Evolutionary conservation across 768 basidiomycete genomes (phyloP).

Genomic region (Phlebiopsis flavidoalba): DNA sequence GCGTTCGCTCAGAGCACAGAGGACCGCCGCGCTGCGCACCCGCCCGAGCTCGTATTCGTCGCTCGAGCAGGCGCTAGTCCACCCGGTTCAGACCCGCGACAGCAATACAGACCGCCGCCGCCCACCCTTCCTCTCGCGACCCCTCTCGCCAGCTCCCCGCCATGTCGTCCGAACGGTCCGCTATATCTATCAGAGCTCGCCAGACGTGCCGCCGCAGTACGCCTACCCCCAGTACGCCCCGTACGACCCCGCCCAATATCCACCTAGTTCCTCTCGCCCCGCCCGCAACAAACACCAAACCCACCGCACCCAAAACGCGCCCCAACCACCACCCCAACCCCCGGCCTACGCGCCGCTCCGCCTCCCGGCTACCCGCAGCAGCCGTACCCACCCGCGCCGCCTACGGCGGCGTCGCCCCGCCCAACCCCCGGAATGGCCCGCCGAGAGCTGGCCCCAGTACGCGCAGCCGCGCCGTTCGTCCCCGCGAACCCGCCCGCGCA

Average conservation of each 20-base stretch:
- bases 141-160: constrained; percentile 8
- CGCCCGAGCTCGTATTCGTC: constrained; percentile 2
- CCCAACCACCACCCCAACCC: constrained; percentile 21
- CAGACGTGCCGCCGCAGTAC: constrained; percentile 39
- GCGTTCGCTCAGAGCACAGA: constrained; percentile 10
- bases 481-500: neutral
- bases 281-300: constrained; percentile 11
- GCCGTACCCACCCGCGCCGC: constrained; percentile 13
- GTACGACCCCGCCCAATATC: constrained; percentile 15
- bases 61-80: constrained; percentile 9
- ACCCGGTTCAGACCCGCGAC: constrained; percentile 9
- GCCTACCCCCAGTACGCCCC: constrained; percentile 42
- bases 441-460: constrained; percentile 35
- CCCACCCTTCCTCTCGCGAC: neutral
- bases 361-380: constrained; percentile 9
- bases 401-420: constrained; percentile 14
- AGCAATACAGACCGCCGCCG: neutral
- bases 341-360: constrained; percentile 10
- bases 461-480: constrained; percentile 21
- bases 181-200: constrained; percentile 51
- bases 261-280: constrained; percentile 19
- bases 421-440: constrained; percentile 31
- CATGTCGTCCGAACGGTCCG: constrained; percentile 50
- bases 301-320: constrained; percentile 1
- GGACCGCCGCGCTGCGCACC: neutral